Evolutionary conservation across 2,329 filamentous ascomycete species (phyloP), one percentile per base, ranked within the genome.

Genomic region (Aspergillus felis): DNA sequence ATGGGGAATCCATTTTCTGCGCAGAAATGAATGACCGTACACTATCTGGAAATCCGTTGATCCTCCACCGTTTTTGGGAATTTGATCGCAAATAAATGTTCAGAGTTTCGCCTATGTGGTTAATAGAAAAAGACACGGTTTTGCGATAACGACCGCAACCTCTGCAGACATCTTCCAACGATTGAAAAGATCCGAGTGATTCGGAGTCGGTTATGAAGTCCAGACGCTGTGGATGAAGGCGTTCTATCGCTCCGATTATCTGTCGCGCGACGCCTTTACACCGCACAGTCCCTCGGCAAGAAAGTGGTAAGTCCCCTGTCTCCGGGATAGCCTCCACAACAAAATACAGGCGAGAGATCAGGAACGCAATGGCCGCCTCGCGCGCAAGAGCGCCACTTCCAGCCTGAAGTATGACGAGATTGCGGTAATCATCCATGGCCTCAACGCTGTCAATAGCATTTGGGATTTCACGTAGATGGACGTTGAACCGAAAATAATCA

Each of bases 391-490:
- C 42, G 22, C 49, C 53, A 6, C 57, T 61, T 10, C 54, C 54
- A 41, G 59, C 17, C 25, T 61, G 51, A 32, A 32, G 27, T 35
- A 57, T 63, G 3, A 63, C 55, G 7, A 60, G 50, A 47, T 65
- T 58, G 14, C 61, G 54, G 55, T 67, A 67, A 4, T 64, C 56
- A 22, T 65, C 63, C 48, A 67, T 67, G 1, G 6, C 10, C 17
- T 58, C 35, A 32, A 61, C n/a, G 53, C 53, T 48, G 42, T 66
- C 52, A 53, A 66, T 59, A 4, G 50, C 50, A 29, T 56, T 25
- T n/a, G 61, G 57, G 7, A 53, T 29, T 17, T 55, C 46, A 14
- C 55, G 32, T 38, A 66, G 44, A 7, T 51, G 10, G 0, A 66
- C 54, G 24, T 66, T 53, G 3, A 65, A 35, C 35, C 58, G 53